Conservation (phyloP, 176 grass and related monocot genomes). For the Rhipidocladum racemiflorum region DNA sequence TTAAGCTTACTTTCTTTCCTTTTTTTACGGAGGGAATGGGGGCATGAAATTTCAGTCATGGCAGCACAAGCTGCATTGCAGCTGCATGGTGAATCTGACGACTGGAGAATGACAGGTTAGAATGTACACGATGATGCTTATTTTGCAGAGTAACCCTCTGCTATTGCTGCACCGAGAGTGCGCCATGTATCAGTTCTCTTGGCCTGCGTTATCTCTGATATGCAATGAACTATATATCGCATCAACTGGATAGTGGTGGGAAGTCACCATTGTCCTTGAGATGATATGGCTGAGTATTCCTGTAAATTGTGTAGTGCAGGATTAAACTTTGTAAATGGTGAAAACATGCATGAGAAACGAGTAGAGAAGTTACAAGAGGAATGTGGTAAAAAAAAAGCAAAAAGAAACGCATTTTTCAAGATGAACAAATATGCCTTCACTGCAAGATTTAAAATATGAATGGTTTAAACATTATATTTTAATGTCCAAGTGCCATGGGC, state of each 20-base stretch:
- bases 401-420: too few relatives aligned
- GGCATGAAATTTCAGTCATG: background rate
- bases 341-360: slow-evolving; percentile 8
- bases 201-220: background rate
- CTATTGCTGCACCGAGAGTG: background rate
- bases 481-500: background rate
- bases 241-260: slow-evolving; percentile 72
- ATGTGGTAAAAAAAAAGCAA: background rate
- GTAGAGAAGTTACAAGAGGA: slow-evolving; percentile 1
- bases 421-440: background rate
- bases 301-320: slow-evolving; percentile 23
- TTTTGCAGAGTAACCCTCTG: slow-evolving; percentile 7
- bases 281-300: slow-evolving; percentile 55
- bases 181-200: slow-evolving; percentile 20
- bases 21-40: background rate
- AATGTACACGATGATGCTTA: slow-evolving; percentile 24
- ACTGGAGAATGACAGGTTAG: background rate
- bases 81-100: background rate
- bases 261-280: slow-evolving; percentile 88
- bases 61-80: background rate
- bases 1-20: background rate
- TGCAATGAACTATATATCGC: background rate
- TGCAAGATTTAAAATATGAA: background rate
- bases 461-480: background rate
- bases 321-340: slow-evolving; percentile 13